Conservation (phyloP, 352 stramenopile genomes). For the Globisporangium canariense region DNA sequence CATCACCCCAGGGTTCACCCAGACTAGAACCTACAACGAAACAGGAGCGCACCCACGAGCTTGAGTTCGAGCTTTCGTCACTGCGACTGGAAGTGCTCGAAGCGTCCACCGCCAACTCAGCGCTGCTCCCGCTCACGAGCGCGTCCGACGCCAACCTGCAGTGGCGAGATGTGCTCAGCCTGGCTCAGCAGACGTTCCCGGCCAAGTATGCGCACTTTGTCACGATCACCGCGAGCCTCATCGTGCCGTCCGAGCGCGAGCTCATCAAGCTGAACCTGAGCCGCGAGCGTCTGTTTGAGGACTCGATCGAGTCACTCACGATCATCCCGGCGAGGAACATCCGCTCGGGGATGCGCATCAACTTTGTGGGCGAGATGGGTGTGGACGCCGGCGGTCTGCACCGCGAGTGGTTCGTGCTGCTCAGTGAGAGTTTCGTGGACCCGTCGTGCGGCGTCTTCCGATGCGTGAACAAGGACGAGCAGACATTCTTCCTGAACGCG, state of each 20-base stretch:
- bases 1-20: too few relatives aligned
- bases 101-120: neutral
- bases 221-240: conserved; percentile 26
- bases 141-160: neutral
- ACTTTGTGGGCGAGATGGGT: neutral
- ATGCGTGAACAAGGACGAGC: neutral
- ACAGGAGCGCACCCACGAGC: neutral
- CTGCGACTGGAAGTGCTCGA: too few relatives aligned
- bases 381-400: neutral
- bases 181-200: conserved; percentile 29
- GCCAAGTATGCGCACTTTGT: conserved; percentile 57
- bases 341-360: neutral
- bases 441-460: neutral
- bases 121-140: neutral
- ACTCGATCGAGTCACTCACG: conserved; percentile 36
- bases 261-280: conserved; percentile 38
- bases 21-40: neutral
- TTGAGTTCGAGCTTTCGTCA: too few relatives aligned
- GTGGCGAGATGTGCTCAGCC: neutral
- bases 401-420: neutral
- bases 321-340: neutral
- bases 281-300: conserved; percentile 39
- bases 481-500: neutral
- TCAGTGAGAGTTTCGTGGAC: neutral
- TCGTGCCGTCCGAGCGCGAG: conserved; percentile 42